Percentiles rank a stretch among this genome's conserved stretches.
phyloP scores from a whole-genome alignment of 192 early-diverging fungal genomes.

The Linderina pennispora region DNA sequence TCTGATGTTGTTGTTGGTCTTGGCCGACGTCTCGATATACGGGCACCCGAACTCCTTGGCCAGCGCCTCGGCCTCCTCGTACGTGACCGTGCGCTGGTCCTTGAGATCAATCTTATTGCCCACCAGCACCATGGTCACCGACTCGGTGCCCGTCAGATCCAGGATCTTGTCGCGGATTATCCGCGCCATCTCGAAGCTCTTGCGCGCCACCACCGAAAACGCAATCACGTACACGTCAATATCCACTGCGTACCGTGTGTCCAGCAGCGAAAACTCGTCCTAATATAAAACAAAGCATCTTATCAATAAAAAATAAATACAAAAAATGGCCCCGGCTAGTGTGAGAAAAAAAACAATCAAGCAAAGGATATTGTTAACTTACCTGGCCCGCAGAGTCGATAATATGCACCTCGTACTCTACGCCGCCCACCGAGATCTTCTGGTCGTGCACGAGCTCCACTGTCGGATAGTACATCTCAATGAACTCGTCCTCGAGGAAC shows the following conservation, averaged over 20 bases:
- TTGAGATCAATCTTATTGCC: conserved; percentile 91
- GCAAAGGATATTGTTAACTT: too few species aligned
- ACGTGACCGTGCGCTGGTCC: conserved; percentile 59
- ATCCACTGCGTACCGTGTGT: conserved; percentile 80
- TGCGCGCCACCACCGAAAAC: conserved; percentile 81
- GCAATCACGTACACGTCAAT: conserved; percentile 94
- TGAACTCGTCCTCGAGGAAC: conserved; percentile 89
- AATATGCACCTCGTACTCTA: conserved; percentile 85
- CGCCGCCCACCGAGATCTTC: conserved; percentile 69
- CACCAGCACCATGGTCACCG: conserved; percentile 85
- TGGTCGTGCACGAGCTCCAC: conserved; percentile 91
- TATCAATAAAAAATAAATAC: too few species aligned
- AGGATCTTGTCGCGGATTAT: conserved; percentile 93
- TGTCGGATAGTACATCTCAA: conserved; percentile 91
- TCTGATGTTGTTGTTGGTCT: conserved; percentile 83
- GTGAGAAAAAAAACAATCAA: too few species aligned
- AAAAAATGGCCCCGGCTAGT: too few species aligned
- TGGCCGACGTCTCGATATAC: conserved; percentile 86
- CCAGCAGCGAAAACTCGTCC: conserved; percentile 94
- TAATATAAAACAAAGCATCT: conserved; percentile 23
- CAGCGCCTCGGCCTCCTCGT: conserved; percentile 68
- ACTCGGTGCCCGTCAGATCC: conserved; percentile 83
- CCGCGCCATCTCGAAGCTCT: conserved; percentile 85
- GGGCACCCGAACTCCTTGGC: conserved; percentile 83
- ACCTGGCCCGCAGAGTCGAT: conserved; percentile 96